phyloP scores from a whole-genome alignment of 768 basidiomycete species.

The Suillus americanus region DNA sequence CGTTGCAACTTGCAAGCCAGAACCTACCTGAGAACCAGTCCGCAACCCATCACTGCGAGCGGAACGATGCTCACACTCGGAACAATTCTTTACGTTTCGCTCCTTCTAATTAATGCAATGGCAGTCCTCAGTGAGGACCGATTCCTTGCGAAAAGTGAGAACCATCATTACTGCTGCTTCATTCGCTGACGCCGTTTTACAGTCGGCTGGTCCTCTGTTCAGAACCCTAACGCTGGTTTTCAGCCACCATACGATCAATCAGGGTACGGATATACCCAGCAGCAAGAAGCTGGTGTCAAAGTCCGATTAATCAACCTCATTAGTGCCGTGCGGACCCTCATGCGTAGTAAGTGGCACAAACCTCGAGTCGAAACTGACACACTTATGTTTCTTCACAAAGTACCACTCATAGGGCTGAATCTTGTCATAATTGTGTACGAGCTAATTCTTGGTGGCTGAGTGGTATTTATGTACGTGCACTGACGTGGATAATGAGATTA shows the following conservation, averaged over 20 bases:
- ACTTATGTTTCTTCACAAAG: slow-evolving; percentile 40
- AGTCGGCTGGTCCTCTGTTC: slow-evolving; percentile 90
- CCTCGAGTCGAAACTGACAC: slow-evolving; percentile 10
- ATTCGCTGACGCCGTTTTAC: slow-evolving; percentile 19
- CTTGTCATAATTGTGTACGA: slow-evolving; percentile 86
- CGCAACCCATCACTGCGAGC: slow-evolving; percentile 14
- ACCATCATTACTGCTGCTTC: slow-evolving; percentile 7
- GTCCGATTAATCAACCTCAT: slow-evolving; percentile 88
- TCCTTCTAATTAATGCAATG: slow-evolving; percentile 91
- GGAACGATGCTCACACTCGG: slow-evolving; percentile 59
- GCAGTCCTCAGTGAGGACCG: slow-evolving; percentile 96
- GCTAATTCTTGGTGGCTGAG: slow-evolving; percentile 61
- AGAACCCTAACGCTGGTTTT: slow-evolving; percentile 54
- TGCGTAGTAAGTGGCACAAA: slow-evolving; percentile 78
- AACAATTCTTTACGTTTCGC: slow-evolving; percentile 77
- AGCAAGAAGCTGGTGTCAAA: slow-evolving; percentile 69
- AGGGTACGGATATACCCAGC: slow-evolving; percentile 52
- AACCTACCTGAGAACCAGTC: not conserved
- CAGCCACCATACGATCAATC: slow-evolving; percentile 69
- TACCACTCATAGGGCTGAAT: slow-evolving; percentile 90
- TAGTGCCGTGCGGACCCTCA: slow-evolving; percentile 90
- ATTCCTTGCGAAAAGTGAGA: slow-evolving; percentile 88
- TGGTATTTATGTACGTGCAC: slow-evolving; percentile 12
- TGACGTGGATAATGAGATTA: slow-evolving; percentile 12
- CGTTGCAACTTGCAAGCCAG: too few relatives aligned